Conservation (phyloP, 768 basidiomycete genomes). For the Lepiota venenata region DNA sequence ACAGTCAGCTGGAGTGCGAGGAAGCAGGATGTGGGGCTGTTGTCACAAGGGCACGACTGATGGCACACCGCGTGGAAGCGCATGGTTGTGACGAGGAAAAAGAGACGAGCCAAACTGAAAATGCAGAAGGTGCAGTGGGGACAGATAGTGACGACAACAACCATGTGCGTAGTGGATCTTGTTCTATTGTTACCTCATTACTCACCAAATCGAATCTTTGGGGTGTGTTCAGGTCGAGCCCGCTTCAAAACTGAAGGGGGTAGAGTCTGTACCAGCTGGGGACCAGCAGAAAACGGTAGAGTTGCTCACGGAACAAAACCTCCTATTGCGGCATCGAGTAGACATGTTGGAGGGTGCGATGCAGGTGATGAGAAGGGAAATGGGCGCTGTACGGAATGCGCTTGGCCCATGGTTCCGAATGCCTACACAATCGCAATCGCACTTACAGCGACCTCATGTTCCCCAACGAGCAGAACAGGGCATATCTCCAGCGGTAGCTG, state of each 20-base stretch:
- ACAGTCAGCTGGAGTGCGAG: conserved; percentile 48
- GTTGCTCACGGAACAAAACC: conserved; percentile 59
- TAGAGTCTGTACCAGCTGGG: neutral
- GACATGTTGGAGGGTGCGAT: conserved; percentile 56
- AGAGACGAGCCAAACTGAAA: neutral
- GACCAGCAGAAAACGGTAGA: conserved; percentile 6
- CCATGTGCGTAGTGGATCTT: neutral
- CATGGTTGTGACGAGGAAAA: conserved; percentile 14
- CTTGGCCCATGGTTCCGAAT: conserved; percentile 49
- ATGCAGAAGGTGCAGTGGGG: conserved; percentile 4
- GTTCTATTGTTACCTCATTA: neutral
- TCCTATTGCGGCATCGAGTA: conserved; percentile 53
- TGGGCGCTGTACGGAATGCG: conserved; percentile 49
- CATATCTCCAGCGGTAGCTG: neutral
- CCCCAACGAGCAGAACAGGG: neutral
- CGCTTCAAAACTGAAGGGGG: neutral
- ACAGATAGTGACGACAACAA: neutral
- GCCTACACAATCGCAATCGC: neutral
- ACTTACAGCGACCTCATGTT: conserved; percentile 2
- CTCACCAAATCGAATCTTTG: neutral
- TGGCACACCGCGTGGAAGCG: conserved; percentile 20
- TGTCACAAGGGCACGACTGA: conserved; percentile 43
- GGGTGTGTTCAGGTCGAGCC: neutral
- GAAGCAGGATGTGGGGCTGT: conserved; percentile 41
- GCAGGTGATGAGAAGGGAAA: conserved; percentile 50